Evolutionary conservation across 106 monocot genomes (phyloP).

Genomic region (Dactylorhiza incarnata): DNA sequence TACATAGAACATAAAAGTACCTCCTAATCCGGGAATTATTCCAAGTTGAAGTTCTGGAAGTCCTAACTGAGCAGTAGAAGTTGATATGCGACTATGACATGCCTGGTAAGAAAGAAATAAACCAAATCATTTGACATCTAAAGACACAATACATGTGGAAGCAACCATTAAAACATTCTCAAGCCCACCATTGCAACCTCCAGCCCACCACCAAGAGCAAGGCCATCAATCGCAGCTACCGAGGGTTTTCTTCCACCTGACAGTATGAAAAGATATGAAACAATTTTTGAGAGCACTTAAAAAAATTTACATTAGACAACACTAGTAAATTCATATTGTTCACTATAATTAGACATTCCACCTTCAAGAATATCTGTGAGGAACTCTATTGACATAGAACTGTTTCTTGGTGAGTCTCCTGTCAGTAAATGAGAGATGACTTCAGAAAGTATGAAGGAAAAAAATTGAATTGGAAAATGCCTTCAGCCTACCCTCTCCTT

Average conservation of each 20-base stretch:
- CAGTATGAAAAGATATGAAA: conserved; percentile 2
- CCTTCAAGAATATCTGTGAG: conserved; percentile 86
- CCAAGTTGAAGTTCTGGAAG: conserved; percentile 95
- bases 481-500: conserved; percentile 41
- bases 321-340: neutral
- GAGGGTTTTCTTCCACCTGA: conserved; percentile 83
- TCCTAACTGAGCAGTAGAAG: conserved; percentile 62
- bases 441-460: neutral
- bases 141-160: neutral
- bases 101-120: conserved; percentile 32
- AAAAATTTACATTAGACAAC: neutral
- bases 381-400: conserved; percentile 66
- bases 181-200: conserved; percentile 87
- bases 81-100: conserved; percentile 86
- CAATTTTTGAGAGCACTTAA: neutral
- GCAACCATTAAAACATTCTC: neutral
- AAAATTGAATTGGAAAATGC: neutral
- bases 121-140: neutral
- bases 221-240: conserved; percentile 92
- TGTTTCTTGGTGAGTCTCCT: conserved; percentile 54
- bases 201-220: conserved; percentile 93
- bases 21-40: conserved; percentile 94
- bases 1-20: conserved; percentile 20
- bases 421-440: conserved; percentile 13
- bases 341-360: conserved; percentile 5